These are phyloP conservation scores for Backusella mclennaniae DNA, from an alignment of 192 early-diverging fungal genomes.

Conservation along the genomic window DNA sequence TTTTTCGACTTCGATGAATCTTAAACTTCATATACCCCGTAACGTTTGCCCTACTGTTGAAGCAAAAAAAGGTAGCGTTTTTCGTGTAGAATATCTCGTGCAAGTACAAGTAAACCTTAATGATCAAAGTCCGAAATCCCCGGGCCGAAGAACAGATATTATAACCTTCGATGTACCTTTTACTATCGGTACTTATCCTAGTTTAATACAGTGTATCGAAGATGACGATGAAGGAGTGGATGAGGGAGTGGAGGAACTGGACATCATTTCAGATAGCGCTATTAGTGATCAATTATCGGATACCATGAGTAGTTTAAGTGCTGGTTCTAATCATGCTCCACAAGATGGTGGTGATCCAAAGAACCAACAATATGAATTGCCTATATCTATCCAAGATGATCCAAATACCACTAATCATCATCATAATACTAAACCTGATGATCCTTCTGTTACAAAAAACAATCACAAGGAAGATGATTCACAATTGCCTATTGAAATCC, in stretches of 20 bases:
- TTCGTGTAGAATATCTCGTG: constrained; percentile 1
- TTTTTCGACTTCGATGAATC: not conserved
- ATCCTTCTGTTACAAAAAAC: not conserved
- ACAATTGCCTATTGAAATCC: not conserved
- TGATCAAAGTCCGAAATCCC: constrained; percentile 4
- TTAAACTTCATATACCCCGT: not conserved
- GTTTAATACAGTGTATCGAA: not conserved
- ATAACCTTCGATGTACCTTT: not conserved
- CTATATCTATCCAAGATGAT: not conserved
- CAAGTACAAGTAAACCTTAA: constrained; percentile 5
- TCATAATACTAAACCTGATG: not conserved
- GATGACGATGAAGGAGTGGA: not conserved
- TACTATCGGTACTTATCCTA: constrained; percentile 2
- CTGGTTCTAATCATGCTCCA: not conserved
- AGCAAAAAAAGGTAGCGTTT: not conserved
- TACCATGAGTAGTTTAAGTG: not conserved
- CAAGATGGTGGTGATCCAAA: not conserved
- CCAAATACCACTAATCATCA: not conserved
- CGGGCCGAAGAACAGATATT: not conserved
- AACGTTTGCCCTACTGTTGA: constrained; percentile 3
- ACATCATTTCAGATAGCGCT: not conserved
- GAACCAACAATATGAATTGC: not conserved
- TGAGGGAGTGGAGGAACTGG: not conserved
- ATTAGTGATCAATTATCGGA: not conserved
- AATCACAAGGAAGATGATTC: not conserved